A percentile compares a stretch with the other conserved stretches of the same genome.
Evolutionary conservation across 2,329 filamentous ascomycete species (phyloP).

Genomic region (Arachnopeziza araneosa): DNA sequence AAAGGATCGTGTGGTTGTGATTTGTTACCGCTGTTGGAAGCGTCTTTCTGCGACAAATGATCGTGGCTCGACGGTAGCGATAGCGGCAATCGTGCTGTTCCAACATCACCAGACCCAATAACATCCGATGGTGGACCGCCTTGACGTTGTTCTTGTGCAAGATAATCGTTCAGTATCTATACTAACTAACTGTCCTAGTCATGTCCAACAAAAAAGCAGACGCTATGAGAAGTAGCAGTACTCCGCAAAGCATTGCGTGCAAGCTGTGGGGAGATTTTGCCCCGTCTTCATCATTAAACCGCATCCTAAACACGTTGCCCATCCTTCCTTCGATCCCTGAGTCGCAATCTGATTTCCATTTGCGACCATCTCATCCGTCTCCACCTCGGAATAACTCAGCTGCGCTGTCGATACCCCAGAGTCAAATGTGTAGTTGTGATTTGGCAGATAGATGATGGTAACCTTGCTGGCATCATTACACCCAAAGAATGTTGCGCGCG

Average conservation of each 20-base stretch:
- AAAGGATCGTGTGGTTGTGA: not conserved
- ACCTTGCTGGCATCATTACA: constrained; percentile 30
- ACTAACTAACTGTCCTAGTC: not conserved
- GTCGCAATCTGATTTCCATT: constrained; percentile 36
- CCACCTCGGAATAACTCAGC: constrained; percentile 31
- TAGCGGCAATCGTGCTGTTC: not conserved
- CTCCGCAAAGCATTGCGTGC: constrained; percentile 35
- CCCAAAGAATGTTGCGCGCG: constrained; percentile 37
- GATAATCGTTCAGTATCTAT: too few relatives aligned
- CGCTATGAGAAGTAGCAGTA: constrained; percentile 32
- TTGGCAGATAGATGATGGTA: constrained; percentile 35
- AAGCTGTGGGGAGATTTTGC: constrained; percentile 29
- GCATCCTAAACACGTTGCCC: constrained; percentile 39
- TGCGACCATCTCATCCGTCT: constrained; percentile 35
- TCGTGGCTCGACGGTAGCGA: not conserved
- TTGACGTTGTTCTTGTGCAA: not conserved
- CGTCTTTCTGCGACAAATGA: too few relatives aligned
- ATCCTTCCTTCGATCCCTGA: constrained; percentile 30
- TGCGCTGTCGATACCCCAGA: constrained; percentile 29
- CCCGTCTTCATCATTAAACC: constrained; percentile 34
- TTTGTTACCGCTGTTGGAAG: not conserved
- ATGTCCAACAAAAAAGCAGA: not conserved
- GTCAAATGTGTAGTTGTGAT: constrained; percentile 33
- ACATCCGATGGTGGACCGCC: too few relatives aligned
- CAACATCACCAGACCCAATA: too few relatives aligned